Evolutionary conservation across 768 basidiomycete genomes (phyloP).

Genomic region (Leccinum subgranulosum): DNA sequence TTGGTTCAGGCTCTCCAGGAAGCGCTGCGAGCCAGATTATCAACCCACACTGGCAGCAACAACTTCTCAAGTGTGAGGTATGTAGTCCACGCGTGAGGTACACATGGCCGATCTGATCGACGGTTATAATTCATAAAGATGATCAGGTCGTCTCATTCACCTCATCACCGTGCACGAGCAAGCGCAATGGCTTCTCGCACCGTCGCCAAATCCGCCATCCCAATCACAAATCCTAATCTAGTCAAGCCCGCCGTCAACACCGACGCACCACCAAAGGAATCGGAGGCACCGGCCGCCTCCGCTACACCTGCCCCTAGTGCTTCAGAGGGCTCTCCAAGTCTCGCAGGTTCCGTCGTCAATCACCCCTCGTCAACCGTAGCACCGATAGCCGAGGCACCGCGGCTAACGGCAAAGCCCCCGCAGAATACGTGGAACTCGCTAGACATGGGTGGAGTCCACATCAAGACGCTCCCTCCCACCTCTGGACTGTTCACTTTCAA

Average conservation of each 20-base stretch:
- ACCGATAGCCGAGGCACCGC: constrained; percentile 64
- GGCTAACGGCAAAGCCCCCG: constrained; percentile 64
- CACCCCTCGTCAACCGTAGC: constrained; percentile 78
- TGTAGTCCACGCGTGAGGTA: constrained; percentile 34
- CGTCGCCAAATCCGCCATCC: constrained; percentile 80
- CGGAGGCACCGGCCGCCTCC: constrained; percentile 28
- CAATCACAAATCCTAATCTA: constrained; percentile 87
- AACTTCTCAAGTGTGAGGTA: constrained; percentile 90
- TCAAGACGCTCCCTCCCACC: constrained; percentile 82
- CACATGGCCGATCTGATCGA: constrained; percentile 19
- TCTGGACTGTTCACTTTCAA: constrained; percentile 81
- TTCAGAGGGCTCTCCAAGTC: constrained; percentile 35
- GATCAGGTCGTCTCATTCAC: constrained; percentile 79
- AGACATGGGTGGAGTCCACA: constrained; percentile 93
- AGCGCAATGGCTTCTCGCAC: constrained; percentile 91
- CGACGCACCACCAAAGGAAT: constrained; percentile 28
- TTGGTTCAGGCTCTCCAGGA: constrained; percentile 59
- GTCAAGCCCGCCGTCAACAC: constrained; percentile 42
- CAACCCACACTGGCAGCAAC: constrained; percentile 88
- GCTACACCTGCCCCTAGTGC: constrained; percentile 31
- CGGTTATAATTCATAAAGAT: constrained; percentile 46
- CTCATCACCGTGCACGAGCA: constrained; percentile 93
- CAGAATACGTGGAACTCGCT: constrained; percentile 85
- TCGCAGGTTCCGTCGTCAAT: constrained; percentile 37
- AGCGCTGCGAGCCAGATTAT: constrained; percentile 58